phyloP scores from a whole-genome alignment of 2,329 filamentous ascomycete genomes.

The Thielaviopsis populi region DNA sequence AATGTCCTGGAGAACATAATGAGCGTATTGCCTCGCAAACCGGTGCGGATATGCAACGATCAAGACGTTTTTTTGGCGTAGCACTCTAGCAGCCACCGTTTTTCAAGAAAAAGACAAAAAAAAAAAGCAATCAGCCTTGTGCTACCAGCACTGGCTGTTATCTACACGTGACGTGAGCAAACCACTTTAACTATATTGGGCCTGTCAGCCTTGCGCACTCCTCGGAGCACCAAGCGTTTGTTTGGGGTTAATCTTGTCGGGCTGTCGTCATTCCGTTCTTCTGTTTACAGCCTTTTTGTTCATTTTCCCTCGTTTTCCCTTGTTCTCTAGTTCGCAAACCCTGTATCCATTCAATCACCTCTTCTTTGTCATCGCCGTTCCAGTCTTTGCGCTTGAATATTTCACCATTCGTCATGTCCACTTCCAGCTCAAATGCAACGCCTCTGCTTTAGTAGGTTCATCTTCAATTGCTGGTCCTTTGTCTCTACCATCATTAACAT shows the following conservation, averaged over 20 bases:
- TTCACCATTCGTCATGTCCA: conserved; percentile 44
- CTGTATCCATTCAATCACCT: neutral
- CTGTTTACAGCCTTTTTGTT: neutral
- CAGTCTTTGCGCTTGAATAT: neutral
- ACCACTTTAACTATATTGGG: conserved; percentile 1
- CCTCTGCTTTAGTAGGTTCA: conserved; percentile 56
- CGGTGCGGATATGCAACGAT: neutral
- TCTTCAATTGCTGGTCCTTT: neutral
- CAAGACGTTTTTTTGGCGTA: neutral
- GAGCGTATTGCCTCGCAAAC: neutral
- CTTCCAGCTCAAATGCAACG: conserved; percentile 45
- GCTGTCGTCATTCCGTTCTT: conserved; percentile 5
- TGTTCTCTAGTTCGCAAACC: conserved; percentile 22
- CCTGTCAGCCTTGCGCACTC: neutral
- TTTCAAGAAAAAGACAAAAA: neutral
- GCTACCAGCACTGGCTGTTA: conserved; percentile 21
- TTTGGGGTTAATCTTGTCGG: neutral
- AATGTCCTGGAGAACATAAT: conserved; percentile 10
- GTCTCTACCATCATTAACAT: neutral
- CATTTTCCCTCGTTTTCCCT: neutral
- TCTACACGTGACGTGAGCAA: neutral
- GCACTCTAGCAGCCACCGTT: neutral
- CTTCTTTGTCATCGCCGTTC: neutral
- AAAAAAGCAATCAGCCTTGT: conserved; percentile 12
- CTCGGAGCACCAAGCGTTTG: neutral